Evolutionary conservation across 768 basidiomycete genomes (phyloP).

Genomic region (Phylloporus sp.): DNA sequence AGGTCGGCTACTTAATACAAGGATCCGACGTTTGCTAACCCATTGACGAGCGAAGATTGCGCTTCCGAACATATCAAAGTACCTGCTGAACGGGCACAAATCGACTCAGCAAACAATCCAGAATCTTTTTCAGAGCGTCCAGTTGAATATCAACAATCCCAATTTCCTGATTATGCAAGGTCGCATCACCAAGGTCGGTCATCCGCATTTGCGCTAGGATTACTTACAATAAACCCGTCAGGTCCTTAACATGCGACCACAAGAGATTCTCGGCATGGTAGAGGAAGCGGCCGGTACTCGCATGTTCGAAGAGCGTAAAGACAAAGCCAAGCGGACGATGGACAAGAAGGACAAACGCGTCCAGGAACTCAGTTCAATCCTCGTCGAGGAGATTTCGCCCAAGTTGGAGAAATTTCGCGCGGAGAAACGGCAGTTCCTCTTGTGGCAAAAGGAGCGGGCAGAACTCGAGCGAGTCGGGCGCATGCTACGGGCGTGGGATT

Average conservation of each 20-base stretch:
- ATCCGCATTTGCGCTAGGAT: background rate
- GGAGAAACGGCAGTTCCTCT: slow-evolving; percentile 85
- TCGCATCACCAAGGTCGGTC: slow-evolving; percentile 87
- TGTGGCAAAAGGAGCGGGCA: slow-evolving; percentile 82
- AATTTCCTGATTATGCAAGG: slow-evolving; percentile 99
- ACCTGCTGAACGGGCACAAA: slow-evolving; percentile 94
- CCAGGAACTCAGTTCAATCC: slow-evolving; percentile 74
- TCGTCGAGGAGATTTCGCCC: slow-evolving; percentile 88
- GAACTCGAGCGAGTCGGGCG: slow-evolving; percentile 86
- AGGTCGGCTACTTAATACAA: slow-evolving; percentile 47
- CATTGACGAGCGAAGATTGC: slow-evolving; percentile 58
- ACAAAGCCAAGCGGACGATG: slow-evolving; percentile 95
- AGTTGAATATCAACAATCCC: slow-evolving; percentile 98
- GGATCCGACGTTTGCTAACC: background rate
- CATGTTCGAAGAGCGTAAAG: slow-evolving; percentile 98
- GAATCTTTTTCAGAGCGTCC: slow-evolving; percentile 91
- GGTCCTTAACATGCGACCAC: slow-evolving; percentile 97
- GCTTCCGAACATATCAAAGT: slow-evolving; percentile 90
- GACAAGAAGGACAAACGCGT: slow-evolving; percentile 95
- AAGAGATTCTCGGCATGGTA: slow-evolving; percentile 97
- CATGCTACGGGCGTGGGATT: slow-evolving; percentile 83
- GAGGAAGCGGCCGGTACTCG: slow-evolving; percentile 98
- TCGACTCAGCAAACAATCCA: slow-evolving; percentile 80
- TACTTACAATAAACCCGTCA: background rate
- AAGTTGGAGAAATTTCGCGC: slow-evolving; percentile 86